phyloP scores from a whole-genome alignment of 345 rosid species.

The Euclidium syriacum region DNA sequence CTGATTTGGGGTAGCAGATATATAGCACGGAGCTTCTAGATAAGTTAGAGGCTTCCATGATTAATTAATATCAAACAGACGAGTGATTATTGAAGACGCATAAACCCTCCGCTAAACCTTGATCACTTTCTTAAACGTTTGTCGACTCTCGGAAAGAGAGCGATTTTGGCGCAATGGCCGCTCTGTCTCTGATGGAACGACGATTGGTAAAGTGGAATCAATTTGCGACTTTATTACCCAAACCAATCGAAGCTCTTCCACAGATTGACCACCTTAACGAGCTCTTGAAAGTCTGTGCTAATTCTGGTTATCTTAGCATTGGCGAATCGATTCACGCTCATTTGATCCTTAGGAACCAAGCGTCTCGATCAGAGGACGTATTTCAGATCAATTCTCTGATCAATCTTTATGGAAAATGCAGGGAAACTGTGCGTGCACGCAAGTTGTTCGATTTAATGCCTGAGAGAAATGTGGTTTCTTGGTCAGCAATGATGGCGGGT shows the following conservation, averaged over 20 bases:
- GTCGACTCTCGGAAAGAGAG: no score
- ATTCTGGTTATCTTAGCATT: slow-evolving; percentile 33
- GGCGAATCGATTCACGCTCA: slow-evolving; percentile 64
- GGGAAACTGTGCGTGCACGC: slow-evolving; percentile 40
- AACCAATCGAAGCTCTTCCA: neutral
- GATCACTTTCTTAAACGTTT: no score
- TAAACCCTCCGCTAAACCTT: no score
- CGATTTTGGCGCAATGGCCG: neutral
- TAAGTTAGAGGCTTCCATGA: no score
- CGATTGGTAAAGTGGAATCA: neutral
- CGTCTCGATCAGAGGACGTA: neutral
- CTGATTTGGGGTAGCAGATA: no score
- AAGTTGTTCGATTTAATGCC: slow-evolving; percentile 59
- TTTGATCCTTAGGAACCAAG: slow-evolving; percentile 31
- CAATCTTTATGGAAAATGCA: slow-evolving; percentile 53
- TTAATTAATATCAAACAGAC: no score
- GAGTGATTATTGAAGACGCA: no score
- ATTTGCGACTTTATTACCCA: slow-evolving; percentile 1
- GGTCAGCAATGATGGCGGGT: slow-evolving; percentile 68
- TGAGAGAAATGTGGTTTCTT: slow-evolving; percentile 59
- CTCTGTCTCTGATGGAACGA: slow-evolving; percentile 18
- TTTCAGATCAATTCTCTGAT: slow-evolving; percentile 44
- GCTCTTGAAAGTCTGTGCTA: slow-evolving; percentile 52
- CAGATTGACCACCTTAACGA: slow-evolving; percentile 22
- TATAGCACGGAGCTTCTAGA: no score